Evolutionary conservation across 306 rosid species (phyloP).

Genomic region (Lupinus albus): DNA sequence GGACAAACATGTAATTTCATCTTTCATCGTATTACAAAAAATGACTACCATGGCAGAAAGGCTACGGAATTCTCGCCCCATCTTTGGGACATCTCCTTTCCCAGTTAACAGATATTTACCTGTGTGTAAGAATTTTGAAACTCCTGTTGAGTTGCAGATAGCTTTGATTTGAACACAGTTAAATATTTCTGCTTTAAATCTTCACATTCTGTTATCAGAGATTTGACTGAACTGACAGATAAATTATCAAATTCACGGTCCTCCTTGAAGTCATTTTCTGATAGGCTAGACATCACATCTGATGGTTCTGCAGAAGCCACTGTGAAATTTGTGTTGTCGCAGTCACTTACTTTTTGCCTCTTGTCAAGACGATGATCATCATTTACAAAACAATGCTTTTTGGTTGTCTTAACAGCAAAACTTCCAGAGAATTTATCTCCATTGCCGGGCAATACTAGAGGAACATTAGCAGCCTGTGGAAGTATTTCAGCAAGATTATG

Average conservation of each 20-base stretch:
- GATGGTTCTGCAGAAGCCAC: constrained; percentile 45
- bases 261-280: constrained; percentile 41
- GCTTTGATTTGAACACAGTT: constrained; percentile 72
- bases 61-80: neutral
- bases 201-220: constrained; percentile 62
- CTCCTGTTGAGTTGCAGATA: constrained; percentile 68
- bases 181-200: constrained; percentile 70
- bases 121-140: constrained; percentile 66
- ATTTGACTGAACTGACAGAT: constrained; percentile 48
- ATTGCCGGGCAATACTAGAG: constrained; percentile 43
- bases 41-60: neutral
- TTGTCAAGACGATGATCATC: constrained; percentile 54
- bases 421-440: constrained; percentile 43
- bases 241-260: constrained; percentile 44
- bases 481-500: constrained; percentile 86
- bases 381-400: constrained; percentile 49
- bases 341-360: constrained; percentile 63
- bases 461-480: constrained; percentile 51
- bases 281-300: constrained; percentile 37
- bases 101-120: constrained; percentile 46
- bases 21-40: neutral
- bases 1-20: neutral
- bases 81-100: neutral
- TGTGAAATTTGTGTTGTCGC: constrained; percentile 41
- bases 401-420: constrained; percentile 41